Percentiles rank a stretch among this genome's conserved stretches.
These are phyloP conservation scores for Trichothecium roseum DNA, from an alignment of 2,329 filamentous ascomycete species.

Conservation along the genomic window DNA sequence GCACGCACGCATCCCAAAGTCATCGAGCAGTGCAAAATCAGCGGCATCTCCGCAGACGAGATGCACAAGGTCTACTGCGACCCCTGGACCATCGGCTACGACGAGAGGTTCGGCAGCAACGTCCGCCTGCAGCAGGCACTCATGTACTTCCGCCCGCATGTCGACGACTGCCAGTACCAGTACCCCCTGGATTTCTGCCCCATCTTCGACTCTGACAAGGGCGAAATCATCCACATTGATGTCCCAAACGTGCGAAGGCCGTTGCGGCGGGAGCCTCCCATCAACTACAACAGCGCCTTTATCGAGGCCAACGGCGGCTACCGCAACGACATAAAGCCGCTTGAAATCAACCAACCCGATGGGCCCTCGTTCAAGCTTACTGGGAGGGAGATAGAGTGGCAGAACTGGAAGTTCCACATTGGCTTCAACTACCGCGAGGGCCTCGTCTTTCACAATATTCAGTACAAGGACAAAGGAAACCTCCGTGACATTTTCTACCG, in stretches of 20 bases:
- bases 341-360: constrained; percentile 79
- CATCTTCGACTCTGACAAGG: constrained; percentile 74
- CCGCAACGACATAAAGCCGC: constrained; percentile 70
- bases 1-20: constrained; percentile 72
- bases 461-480: constrained; percentile 74
- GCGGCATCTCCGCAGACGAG: constrained; percentile 73
- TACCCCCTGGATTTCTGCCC: constrained; percentile 91
- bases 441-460: constrained; percentile 82
- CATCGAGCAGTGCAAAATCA: constrained; percentile 78
- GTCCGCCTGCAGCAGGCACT: constrained; percentile 81
- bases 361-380: constrained; percentile 77
- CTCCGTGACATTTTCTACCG: constrained; percentile 78
- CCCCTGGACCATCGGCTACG: constrained; percentile 92
- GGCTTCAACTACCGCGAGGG: constrained; percentile 95
- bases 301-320: constrained; percentile 68
- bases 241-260: constrained; percentile 68
- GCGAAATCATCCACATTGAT: constrained; percentile 73
- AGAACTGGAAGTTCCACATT: constrained; percentile 88
- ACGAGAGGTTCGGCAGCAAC: constrained; percentile 73
- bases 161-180: constrained; percentile 82
- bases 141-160: constrained; percentile 86
- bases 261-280: constrained; percentile 58
- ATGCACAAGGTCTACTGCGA: constrained; percentile 97
- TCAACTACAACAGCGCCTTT: constrained; percentile 70
- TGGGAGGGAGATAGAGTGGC: constrained; percentile 70